Evolutionary conservation across 2,329 filamentous ascomycete genomes (phyloP), one percentile per base, ranked within the genome.

Genomic region (Botryotinia calthae): DNA sequence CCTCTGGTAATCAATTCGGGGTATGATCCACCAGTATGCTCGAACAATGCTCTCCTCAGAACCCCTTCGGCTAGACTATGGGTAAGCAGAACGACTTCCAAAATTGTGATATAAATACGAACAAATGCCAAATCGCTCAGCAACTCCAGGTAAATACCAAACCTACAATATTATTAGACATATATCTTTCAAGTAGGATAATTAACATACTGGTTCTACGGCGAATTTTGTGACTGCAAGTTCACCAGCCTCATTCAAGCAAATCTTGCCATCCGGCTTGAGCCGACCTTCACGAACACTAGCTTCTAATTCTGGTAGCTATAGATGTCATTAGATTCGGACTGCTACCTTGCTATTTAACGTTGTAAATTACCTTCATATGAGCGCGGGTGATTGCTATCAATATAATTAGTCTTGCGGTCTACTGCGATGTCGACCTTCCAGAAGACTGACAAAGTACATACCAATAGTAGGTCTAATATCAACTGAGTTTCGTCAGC

Each of bases 221-320:
- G 96, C 96, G 76, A 98, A 93, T 82, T 99, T 99, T 65, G 96
- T 98, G 8, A 98, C 96, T 46, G 92, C 92, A 54, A 98, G 86
- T 81, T 98, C 96, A 72, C 96, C 96, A 4, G 85, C 84, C n/a
- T 89, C 86, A 79, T 97, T 97, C 70, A 98, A 82, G 79, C 74
- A 98, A 82, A 98, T 94, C 80, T 95, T 96, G 69, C 96, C 95
- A 81, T 99, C 96, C 4, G 80, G 80, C 78, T 81, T 88, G 84
- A 98, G 85, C 76, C 94, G 88, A 6, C 95, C 95, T 65, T 87
- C 87, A 73, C 88, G 90, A 5, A 99, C 94, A 76, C 93, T 96
- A 44, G 97, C 91, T 77, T 95, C 94, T 59, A 99, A 88, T 82
- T 99, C 96, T 1, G 96, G 94, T n/a, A 98, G 85, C 85, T 89